Conservation (phyloP, 192 early-diverging fungal genomes). For the Entomortierella beljakovae region DNA sequence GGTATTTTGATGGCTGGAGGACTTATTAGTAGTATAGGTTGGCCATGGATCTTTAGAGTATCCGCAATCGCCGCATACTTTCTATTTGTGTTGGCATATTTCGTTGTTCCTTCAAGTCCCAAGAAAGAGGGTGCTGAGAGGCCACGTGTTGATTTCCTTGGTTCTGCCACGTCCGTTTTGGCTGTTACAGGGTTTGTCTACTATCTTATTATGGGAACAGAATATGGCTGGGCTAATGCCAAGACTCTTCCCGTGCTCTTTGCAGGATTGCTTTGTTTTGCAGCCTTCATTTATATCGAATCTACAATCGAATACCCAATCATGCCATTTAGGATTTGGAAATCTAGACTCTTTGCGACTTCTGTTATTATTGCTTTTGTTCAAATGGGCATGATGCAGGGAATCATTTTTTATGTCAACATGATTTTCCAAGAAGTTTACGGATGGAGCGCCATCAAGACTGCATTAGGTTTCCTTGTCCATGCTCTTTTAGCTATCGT, state of each 20-base stretch:
- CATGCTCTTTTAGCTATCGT: conserved; percentile 49
- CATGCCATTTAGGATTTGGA: conserved; percentile 57
- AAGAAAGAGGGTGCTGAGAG: neutral
- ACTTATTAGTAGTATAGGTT: conserved; percentile 43
- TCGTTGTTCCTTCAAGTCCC: conserved; percentile 32
- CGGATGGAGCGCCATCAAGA: conserved; percentile 48
- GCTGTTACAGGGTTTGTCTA: conserved; percentile 45
- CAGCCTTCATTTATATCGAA: conserved; percentile 47
- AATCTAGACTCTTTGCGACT: conserved; percentile 48
- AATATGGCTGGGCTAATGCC: conserved; percentile 43
- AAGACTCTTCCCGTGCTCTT: conserved; percentile 40
- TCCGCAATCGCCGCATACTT: conserved; percentile 33
- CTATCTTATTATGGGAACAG: conserved; percentile 37
- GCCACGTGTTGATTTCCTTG: conserved; percentile 33
- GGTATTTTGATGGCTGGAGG: conserved; percentile 46
- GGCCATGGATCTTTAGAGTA: conserved; percentile 52
- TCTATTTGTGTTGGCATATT: conserved; percentile 20
- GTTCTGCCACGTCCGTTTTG: conserved; percentile 13
- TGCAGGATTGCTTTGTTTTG: conserved; percentile 34
- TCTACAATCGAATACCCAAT: conserved; percentile 34
- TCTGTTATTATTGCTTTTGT: conserved; percentile 56
- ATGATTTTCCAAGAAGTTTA: conserved; percentile 59
- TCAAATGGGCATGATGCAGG: conserved; percentile 46
- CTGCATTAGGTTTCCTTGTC: conserved; percentile 56
- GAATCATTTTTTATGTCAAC: conserved; percentile 55